These are phyloP conservation scores for Ophiostoma montium DNA, from an alignment of 2,329 filamentous ascomycete genomes.

Conservation along the genomic window DNA sequence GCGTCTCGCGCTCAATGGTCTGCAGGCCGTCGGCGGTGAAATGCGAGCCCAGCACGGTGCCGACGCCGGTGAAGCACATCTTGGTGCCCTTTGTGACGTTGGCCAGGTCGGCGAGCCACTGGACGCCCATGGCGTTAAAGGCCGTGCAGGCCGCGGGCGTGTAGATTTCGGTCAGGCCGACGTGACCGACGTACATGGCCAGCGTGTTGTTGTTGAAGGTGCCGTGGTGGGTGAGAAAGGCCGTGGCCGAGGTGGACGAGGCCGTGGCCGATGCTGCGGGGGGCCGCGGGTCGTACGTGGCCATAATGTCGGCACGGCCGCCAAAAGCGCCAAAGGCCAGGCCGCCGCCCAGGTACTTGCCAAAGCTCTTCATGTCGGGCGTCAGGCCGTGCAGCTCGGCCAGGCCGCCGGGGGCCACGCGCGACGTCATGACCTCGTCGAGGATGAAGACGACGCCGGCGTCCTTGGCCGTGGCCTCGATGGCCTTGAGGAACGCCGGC, in stretches of 20 bases:
- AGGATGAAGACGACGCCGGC: slow-evolving; percentile 44
- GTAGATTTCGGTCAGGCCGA: slow-evolving; percentile 24
- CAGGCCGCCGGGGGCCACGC: slow-evolving; percentile 39
- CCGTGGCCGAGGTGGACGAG: too few relatives aligned
- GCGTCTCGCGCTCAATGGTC: slow-evolving; percentile 9
- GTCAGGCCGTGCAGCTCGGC: slow-evolving; percentile 43
- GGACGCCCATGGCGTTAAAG: slow-evolving; percentile 21
- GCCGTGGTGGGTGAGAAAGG: slow-evolving; percentile 35
- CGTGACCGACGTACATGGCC: slow-evolving; percentile 40
- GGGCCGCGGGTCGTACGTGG: slow-evolving; percentile 48
- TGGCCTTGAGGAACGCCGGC: slow-evolving; percentile 35
- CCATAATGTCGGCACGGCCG: slow-evolving; percentile 51
- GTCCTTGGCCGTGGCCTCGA: slow-evolving; percentile 32
- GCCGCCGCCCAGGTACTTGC: slow-evolving; percentile 46
- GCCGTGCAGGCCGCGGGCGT: slow-evolving; percentile 19
- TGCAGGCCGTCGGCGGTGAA: slow-evolving; percentile 15
- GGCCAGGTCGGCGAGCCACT: slow-evolving; percentile 20
- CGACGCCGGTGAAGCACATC: slow-evolving; percentile 25
- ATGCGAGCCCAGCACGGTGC: slow-evolving; percentile 24
- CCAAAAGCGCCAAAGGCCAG: slow-evolving; percentile 46
- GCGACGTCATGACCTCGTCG: slow-evolving; percentile 58
- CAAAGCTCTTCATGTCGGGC: slow-evolving; percentile 37
- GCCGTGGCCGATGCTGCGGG: slow-evolving; percentile 19
- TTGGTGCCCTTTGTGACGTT: slow-evolving; percentile 20
- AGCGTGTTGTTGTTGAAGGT: slow-evolving; percentile 49